phyloP scores from a whole-genome alignment of 345 rosid genomes.

The Isatis tinctoria region DNA sequence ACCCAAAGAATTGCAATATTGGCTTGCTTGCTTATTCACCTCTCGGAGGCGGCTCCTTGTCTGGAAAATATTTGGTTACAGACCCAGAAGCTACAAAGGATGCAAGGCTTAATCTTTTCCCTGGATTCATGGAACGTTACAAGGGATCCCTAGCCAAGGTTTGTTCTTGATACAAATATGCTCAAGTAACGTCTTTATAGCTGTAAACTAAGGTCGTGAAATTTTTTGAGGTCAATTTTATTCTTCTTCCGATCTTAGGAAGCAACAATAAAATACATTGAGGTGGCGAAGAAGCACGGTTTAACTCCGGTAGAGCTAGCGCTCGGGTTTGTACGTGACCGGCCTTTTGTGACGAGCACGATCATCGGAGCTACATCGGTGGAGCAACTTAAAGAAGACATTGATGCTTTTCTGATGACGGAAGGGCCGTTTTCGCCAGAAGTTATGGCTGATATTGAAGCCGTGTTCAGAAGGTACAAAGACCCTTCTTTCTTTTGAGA shows the following conservation, averaged over 20 bases:
- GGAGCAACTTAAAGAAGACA: conserved; percentile 75
- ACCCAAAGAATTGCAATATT: conserved; percentile 73
- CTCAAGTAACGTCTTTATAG: neutral
- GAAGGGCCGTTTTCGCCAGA: conserved; percentile 59
- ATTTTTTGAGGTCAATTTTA: neutral
- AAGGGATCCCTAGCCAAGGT: conserved; percentile 65
- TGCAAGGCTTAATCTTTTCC: conserved; percentile 78
- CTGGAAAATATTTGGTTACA: conserved; percentile 62
- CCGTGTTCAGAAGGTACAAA: conserved; percentile 56
- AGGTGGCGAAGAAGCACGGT: conserved; percentile 68
- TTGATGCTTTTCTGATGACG: conserved; percentile 60
- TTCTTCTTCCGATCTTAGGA: conserved; percentile 41
- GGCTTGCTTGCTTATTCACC: conserved; percentile 88
- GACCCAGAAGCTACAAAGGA: conserved; percentile 63
- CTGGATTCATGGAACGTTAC: conserved; percentile 89
- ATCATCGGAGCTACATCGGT: conserved; percentile 80
- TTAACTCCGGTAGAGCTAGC: conserved; percentile 73
- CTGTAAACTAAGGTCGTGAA: neutral
- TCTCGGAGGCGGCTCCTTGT: conserved; percentile 66
- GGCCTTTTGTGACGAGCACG: conserved; percentile 73
- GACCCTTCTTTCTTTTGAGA: conserved; percentile 30
- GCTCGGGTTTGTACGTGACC: conserved; percentile 71
- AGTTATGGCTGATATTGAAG: conserved; percentile 62
- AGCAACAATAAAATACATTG: conserved; percentile 61
- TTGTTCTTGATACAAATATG: conserved; percentile 19